phyloP scores from a whole-genome alignment of 2,329 filamentous ascomycete genomes.

The Trichophyton mentagrophytes region DNA sequence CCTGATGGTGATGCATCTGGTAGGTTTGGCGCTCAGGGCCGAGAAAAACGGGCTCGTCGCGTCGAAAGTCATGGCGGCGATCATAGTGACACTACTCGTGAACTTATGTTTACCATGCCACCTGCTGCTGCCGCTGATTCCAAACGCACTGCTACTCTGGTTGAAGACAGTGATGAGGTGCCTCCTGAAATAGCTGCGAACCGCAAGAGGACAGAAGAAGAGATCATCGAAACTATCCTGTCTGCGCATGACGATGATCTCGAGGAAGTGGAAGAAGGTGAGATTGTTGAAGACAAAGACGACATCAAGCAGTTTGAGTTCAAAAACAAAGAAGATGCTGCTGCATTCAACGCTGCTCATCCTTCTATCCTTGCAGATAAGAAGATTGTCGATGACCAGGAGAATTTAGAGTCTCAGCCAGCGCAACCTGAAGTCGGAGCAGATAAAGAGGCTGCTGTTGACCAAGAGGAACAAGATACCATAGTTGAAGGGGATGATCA shows the following conservation, averaged over 20 bases:
- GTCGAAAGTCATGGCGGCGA: slow-evolving; percentile 32
- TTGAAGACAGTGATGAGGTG: slow-evolving; percentile 25
- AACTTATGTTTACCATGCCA: slow-evolving; percentile 56
- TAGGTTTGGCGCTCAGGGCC: slow-evolving; percentile 50
- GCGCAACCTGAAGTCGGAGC: neutral
- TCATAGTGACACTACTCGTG: slow-evolving; percentile 63
- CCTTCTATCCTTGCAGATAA: slow-evolving; percentile 26
- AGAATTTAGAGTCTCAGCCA: neutral
- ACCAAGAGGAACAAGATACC: slow-evolving; percentile 1
- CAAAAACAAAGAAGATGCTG: slow-evolving; percentile 32
- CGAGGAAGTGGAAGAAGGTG: slow-evolving; percentile 23
- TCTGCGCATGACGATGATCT: slow-evolving; percentile 23
- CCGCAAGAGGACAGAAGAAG: neutral
- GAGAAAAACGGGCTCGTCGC: slow-evolving; percentile 62
- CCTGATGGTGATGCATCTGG: slow-evolving; percentile 47
- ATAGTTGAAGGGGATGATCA: neutral
- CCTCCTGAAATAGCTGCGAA: neutral
- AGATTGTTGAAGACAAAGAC: slow-evolving; percentile 25
- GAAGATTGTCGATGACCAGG: neutral
- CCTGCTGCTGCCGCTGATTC: slow-evolving; percentile 16
- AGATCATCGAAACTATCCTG: neutral
- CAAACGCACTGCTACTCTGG: slow-evolving; percentile 17
- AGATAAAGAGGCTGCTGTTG: neutral
- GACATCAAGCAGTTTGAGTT: slow-evolving; percentile 48
- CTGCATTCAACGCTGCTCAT: slow-evolving; percentile 41